phyloP scores from a whole-genome alignment of 805 yeast genomes.

The Ogataea nakhonphanomensis region DNA sequence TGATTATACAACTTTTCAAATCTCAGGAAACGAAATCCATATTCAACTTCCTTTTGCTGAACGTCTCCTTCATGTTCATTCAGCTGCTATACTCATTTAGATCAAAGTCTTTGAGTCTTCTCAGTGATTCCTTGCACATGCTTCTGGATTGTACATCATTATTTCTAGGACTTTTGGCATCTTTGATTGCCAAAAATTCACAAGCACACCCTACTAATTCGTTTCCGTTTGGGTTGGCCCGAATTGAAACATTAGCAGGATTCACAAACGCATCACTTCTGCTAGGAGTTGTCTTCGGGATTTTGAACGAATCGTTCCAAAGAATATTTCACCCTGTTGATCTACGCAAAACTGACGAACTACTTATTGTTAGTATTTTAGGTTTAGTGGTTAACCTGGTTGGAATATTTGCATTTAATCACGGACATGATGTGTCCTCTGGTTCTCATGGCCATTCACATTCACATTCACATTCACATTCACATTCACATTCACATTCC shows the following conservation, averaged over 20 bases:
- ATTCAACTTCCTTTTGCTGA: conserved; percentile 78
- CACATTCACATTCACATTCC: conserved; percentile 28
- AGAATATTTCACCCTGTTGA: conserved; percentile 75
- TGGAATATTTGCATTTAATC: conserved; percentile 93
- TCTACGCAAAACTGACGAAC: conserved; percentile 75
- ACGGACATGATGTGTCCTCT: conserved; percentile 56
- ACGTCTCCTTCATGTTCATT: conserved; percentile 90
- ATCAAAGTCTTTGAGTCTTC: conserved; percentile 84
- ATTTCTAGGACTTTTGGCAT: conserved; percentile 85
- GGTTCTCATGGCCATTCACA: conserved; percentile 41
- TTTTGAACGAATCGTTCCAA: conserved; percentile 80
- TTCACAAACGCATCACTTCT: conserved; percentile 90
- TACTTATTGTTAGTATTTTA: conserved; percentile 75
- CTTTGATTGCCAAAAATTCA: conserved; percentile 41
- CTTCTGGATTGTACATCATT: conserved; percentile 90
- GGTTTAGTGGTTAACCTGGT: conserved; percentile 88
- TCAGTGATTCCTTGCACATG: conserved; percentile 96
- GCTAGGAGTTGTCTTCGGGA: conserved; percentile 85
- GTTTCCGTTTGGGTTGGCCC: conserved; percentile 81
- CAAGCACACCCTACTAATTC: conserved; percentile 30
- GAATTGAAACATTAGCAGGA: conserved; percentile 90
- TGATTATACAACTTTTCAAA: conserved; percentile 35
- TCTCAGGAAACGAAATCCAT: conserved; percentile 81
- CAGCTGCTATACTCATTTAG: conserved; percentile 89
- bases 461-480: conserved; percentile 24